Percentiles rank a stretch among this genome's conserved stretches.
These are phyloP conservation scores for Acanthamoeba castellanii DNA, from an alignment of 208 protist genomes.

Conservation along the genomic window DNA sequence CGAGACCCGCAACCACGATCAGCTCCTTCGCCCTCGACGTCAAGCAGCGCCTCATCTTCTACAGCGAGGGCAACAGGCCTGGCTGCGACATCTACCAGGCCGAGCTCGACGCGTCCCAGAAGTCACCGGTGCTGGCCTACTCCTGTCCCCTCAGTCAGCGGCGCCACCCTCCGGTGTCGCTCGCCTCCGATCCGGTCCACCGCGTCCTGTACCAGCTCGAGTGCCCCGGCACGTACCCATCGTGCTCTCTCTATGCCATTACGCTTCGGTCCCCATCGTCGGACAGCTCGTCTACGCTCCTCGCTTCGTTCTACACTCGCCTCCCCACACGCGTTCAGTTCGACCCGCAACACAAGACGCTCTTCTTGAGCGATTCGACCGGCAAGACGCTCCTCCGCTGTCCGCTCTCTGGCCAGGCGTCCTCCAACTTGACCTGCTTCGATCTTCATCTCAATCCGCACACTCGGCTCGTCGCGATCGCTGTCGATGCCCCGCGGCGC, in stretches of 20 bases:
- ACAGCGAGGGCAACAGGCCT: neutral
- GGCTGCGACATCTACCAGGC: neutral
- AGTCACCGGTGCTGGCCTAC: neutral
- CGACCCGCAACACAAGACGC: neutral
- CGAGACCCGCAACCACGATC: neutral
- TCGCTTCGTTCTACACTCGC: neutral
- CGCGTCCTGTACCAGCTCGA: neutral
- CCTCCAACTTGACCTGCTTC: neutral
- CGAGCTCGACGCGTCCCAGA: neutral
- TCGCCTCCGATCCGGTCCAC: neutral
- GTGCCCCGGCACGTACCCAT: neutral
- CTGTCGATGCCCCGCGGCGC: neutral
- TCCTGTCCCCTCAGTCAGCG: neutral
- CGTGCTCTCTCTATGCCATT: neutral
- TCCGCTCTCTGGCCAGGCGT: too few relatives aligned
- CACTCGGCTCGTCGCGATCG: neutral
- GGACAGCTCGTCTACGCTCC: neutral
- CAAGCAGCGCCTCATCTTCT: conserved; percentile 20
- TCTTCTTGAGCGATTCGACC: neutral
- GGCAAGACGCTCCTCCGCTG: neutral
- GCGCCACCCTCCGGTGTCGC: neutral
- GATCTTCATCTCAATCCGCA: neutral
- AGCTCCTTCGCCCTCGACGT: neutral
- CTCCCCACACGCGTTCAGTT: neutral
- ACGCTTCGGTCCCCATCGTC: neutral